These are phyloP conservation scores for Wickerhamiella kurtzmanii DNA, from an alignment of 805 yeast genomes.

Conservation along the genomic window DNA sequence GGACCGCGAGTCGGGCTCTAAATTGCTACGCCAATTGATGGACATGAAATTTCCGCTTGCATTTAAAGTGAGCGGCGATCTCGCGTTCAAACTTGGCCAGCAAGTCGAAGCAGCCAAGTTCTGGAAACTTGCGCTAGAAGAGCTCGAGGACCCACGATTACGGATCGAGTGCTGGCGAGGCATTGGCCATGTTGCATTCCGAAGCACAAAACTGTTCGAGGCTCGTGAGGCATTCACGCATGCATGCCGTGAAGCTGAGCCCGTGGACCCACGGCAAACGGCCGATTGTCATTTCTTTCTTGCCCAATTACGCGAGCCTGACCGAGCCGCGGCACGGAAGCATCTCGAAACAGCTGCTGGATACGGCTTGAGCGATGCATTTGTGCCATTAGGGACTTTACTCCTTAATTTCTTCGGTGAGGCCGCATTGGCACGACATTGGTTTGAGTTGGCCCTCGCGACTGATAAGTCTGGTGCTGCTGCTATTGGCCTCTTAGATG, in stretches of 20 bases:
- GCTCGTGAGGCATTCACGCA: slow-evolving; percentile 50
- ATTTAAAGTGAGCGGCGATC: slow-evolving; percentile 66
- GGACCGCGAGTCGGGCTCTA: slow-evolving; percentile 51
- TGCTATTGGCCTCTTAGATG: slow-evolving; percentile 17
- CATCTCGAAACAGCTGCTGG: slow-evolving; percentile 68
- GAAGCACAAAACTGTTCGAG: slow-evolving; percentile 34
- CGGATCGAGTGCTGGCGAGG: slow-evolving; percentile 61
- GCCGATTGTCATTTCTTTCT: slow-evolving; percentile 64
- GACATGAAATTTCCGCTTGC: slow-evolving; percentile 57
- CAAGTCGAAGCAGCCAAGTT: slow-evolving; percentile 40
- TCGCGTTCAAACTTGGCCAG: slow-evolving; percentile 40
- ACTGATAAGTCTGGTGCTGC: slow-evolving; percentile 19
- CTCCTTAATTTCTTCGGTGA: slow-evolving; percentile 67
- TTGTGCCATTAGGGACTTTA: slow-evolving; percentile 62
- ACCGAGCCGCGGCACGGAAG: slow-evolving; percentile 49
- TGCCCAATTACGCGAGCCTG: slow-evolving; percentile 53
- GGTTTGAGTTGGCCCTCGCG: slow-evolving; percentile 64
- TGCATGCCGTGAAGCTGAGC: slow-evolving; percentile 45
- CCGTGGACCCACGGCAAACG: slow-evolving; percentile 30
- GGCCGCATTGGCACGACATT: slow-evolving; percentile 47
- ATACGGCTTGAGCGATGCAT: slow-evolving; percentile 65
- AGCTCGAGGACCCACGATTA: slow-evolving; percentile 33
- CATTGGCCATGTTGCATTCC: slow-evolving; percentile 46
- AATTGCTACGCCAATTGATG: slow-evolving; percentile 44
- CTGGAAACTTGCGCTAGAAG: slow-evolving; percentile 46